phyloP scores from a whole-genome alignment of 1,284 basidiomycete species.

The Tilletia caries region DNA sequence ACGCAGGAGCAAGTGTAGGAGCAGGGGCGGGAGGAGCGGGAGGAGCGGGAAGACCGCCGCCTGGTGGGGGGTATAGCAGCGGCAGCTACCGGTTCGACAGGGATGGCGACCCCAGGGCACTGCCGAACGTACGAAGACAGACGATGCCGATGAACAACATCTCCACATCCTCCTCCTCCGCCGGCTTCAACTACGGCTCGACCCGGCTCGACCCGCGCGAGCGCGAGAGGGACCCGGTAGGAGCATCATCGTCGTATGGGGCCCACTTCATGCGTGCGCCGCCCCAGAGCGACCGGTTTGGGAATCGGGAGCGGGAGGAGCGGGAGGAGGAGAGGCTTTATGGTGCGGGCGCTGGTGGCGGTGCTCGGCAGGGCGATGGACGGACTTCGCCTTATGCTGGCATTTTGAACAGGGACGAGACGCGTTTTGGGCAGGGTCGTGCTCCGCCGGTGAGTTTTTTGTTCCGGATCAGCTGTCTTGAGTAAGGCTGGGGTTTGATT shows the following conservation, averaged over 20 bases:
- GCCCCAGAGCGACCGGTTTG: too few relatives aligned
- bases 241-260: too few relatives aligned
- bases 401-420: neutral
- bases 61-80: constrained; percentile 19
- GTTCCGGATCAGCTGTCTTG: neutral
- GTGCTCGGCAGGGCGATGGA: neutral
- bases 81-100: constrained; percentile 1
- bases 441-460: neutral
- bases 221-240: too few relatives aligned
- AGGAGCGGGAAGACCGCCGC: neutral
- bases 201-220: neutral
- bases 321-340: neutral
- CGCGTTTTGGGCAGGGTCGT: neutral
- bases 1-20: neutral
- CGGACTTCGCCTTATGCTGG: constrained; percentile 3
- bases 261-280: too few relatives aligned
- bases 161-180: neutral
- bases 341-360: neutral
- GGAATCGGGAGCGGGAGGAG: neutral
- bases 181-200: neutral
- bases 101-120: neutral
- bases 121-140: constrained; percentile 19
- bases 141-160: neutral
- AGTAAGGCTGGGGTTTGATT: neutral
- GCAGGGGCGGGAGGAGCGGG: neutral